These are phyloP conservation scores for Eimeria falciformis DNA, from an alignment of 169 alveolate genomes.

Conservation along the genomic window DNA sequence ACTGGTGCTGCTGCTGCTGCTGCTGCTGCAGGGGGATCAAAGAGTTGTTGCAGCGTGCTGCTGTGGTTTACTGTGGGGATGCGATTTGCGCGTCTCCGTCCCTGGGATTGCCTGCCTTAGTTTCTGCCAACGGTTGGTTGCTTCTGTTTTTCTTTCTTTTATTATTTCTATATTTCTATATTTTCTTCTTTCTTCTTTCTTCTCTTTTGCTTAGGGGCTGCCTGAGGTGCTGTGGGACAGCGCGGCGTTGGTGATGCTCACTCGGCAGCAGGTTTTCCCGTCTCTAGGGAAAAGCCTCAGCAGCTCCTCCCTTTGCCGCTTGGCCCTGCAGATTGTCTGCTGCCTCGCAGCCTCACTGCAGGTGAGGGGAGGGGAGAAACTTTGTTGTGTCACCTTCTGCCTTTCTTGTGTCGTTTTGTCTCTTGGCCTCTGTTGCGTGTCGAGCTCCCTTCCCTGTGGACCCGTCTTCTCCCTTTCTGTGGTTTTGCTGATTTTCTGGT, in stretches of 20 bases:
- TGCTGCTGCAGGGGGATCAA: slow-evolving; percentile 4
- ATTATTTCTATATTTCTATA: no score
- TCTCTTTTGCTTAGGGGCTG: no score
- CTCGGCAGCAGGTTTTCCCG: background rate
- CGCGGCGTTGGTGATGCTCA: background rate
- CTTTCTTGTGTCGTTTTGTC: background rate
- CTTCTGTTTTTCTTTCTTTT: no score
- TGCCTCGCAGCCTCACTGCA: background rate
- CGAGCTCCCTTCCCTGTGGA: background rate
- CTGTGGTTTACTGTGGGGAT: background rate
- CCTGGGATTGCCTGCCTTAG: no score
- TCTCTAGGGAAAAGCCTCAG: background rate
- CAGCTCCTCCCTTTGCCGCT: background rate
- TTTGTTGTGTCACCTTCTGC: background rate
- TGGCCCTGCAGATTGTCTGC: slow-evolving; percentile 20
- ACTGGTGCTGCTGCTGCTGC: slow-evolving; percentile 34
- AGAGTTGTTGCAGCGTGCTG: slow-evolving; percentile 22
- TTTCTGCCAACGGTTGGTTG: no score
- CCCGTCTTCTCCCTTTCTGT: background rate
- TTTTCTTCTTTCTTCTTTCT: no score
- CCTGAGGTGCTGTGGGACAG: background rate
- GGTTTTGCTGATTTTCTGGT: background rate
- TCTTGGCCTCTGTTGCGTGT: background rate
- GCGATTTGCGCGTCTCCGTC: background rate
- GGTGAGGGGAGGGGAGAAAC: background rate